phyloP scores from a whole-genome alignment of 371 early-diverging fungal species.

The Dichotomocladium elegans region DNA sequence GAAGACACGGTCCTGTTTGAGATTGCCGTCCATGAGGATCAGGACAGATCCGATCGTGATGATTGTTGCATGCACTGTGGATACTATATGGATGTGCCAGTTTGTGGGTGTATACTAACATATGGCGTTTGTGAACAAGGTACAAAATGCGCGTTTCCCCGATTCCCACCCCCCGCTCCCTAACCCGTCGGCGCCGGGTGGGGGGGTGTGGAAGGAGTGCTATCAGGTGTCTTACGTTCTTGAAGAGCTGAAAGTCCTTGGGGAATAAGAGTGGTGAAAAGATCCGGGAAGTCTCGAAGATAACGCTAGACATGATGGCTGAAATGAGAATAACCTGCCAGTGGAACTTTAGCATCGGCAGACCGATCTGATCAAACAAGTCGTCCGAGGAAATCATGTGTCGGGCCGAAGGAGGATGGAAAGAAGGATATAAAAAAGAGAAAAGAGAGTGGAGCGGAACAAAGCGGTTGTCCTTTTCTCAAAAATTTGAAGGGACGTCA shows the following conservation, averaged over 20 bases:
- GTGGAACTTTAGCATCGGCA: slow-evolving; percentile 35
- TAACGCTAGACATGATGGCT: slow-evolving; percentile 45
- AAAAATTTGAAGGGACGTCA: no score
- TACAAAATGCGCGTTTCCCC: not conserved
- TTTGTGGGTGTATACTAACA: slow-evolving; percentile 45
- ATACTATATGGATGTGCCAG: slow-evolving; percentile 76
- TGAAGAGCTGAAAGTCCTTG: slow-evolving; percentile 55
- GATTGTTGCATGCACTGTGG: slow-evolving; percentile 52
- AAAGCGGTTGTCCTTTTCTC: no score
- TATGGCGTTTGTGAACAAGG: not conserved
- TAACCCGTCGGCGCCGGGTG: no score
- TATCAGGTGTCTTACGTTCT: slow-evolving; percentile 33
- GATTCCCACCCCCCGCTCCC: no score
- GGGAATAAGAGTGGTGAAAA: slow-evolving; percentile 61
- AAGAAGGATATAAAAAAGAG: not conserved
- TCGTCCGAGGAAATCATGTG: slow-evolving; percentile 21
- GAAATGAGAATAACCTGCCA: slow-evolving; percentile 37
- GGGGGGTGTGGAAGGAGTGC: not conserved
- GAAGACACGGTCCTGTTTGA: slow-evolving; percentile 66
- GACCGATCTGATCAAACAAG: slow-evolving; percentile 25
- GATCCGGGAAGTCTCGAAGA: slow-evolving; percentile 53
- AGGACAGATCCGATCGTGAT: slow-evolving; percentile 63
- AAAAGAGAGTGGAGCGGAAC: no score
- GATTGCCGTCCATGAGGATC: slow-evolving; percentile 58
- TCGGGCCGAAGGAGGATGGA: not conserved